Base-by-base conservation (phyloP, 805 yeast species). In the Myxozyma udenii region DNA sequence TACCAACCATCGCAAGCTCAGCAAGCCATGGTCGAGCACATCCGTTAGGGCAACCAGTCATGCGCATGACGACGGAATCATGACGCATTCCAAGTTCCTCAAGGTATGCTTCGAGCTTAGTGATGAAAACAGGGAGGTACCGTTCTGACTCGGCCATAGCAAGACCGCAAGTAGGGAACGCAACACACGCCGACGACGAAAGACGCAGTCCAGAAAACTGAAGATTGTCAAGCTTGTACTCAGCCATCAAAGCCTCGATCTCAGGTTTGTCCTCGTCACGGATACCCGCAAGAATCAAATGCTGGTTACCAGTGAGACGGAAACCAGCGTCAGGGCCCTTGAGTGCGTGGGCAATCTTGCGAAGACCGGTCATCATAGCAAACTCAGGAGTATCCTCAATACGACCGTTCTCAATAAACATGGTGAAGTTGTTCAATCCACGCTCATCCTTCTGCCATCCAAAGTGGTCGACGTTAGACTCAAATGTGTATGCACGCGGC, bases 81-180 rank as follows among this genome's bases (percentile, higher is more conserved):
- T 89, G 96, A 66, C 95, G 85, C 63, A 91, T 78, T 6, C 98
- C 98, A 60, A 83, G 81, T 65, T 89, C 95, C 71, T 91, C 97
- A 52, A 91, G 75, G 19, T 88, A 81, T n/a, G 74, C 79, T 70
- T 91, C 98, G 54, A 91, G 73, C 71, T 89, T 87, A 57, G 84
- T 70, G 61, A 91, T 79, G 63, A 91, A 77, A 44, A 77, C 83
- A 6, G 98, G 98, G 64, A 91, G 76, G 68, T 83, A 84, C 23
- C 98, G 83, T 74, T 91, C 98, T 49, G 95, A 85, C 73, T 91
- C 98, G 30, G 98, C 98, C 97, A 91, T 89, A 18, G 98, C 98
- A 66, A 91, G 79, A 62, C 98, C 98, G 80, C 98, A 91, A 1
- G 98, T 91, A 61, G 98, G 98, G 79, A 91, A 83, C 1, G 96